Base-by-base conservation (phyloP, 371 early-diverging fungal genomes). In the Rhizopus microsporus region DNA sequence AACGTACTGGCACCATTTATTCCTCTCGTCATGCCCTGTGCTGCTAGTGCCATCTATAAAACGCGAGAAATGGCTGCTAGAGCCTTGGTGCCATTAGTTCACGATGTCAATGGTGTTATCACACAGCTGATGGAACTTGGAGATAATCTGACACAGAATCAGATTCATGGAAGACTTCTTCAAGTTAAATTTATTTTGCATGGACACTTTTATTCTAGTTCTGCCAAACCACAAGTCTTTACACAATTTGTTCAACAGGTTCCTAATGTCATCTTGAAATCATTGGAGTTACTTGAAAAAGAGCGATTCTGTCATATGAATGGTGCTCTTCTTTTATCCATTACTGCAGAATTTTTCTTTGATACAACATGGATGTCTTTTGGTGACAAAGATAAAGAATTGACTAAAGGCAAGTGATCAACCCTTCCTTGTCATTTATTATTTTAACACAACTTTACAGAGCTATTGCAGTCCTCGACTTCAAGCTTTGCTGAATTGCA, bases 51-150 rank as follows among this genome's bases (percentile, higher is more conserved):
- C 0, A 88, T 93, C 39, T 91, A 78, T 72, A 91, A 89, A 76
- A 91, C 90, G 0, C 80, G 94, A 46, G 94, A 93, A 62, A 91
- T 94, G 86, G 87, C 94, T 0, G 92, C 93, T 0, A 78, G 91
- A 35, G 93, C 94, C 0, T 68, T 90, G 29, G 90, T 88, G 1
- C 86, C 94, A 3, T 63, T 94, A 58, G 72, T 94, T 3, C 35
- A 62, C 16, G 77, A 85, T 40, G 59, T 89, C 13, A 61, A 84
- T 7, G 60, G 63, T 17, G 74, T 71, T 8, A 65, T 84, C 8
- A 42, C 46, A 33, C 59, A 71, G 32, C 34, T 82, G 3, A 15
- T 73, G 29, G 35, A 52, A 10, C 51, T 67, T 16, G 50, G 62
- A 8, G 33, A 61, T 17, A 46, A 59, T 0, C 40, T 59, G 1